These are phyloP conservation scores for Xylariaceae sp. DNA, from an alignment of 2,329 filamentous ascomycete genomes.

Conservation along the genomic window DNA sequence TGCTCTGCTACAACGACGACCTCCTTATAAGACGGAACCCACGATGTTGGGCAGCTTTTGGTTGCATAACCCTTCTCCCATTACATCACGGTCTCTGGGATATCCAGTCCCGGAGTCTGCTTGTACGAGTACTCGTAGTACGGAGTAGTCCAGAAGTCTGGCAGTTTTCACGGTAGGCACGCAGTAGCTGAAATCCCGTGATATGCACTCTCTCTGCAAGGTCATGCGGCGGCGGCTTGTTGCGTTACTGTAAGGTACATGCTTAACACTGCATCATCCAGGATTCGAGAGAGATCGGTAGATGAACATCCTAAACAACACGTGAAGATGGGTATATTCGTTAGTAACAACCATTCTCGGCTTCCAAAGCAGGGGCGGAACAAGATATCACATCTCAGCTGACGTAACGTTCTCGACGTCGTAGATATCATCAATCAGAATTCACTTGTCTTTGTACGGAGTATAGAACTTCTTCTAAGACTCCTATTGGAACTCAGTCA, in stretches of 20 bases:
- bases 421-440: neutral
- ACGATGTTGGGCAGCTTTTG: neutral
- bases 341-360: neutral
- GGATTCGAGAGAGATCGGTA: neutral
- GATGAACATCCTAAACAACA: neutral
- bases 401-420: neutral
- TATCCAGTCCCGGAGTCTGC: neutral
- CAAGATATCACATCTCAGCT: neutral
- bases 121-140: neutral
- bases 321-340: neutral
- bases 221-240: constrained; percentile 3
- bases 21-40: neutral
- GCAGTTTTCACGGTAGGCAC: neutral
- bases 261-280: neutral
- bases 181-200: constrained; percentile 1
- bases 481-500: neutral
- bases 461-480: too few relatives aligned
- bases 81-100: neutral
- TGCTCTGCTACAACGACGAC: neutral
- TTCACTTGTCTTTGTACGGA: neutral
- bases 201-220: constrained; percentile 5
- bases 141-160: too few relatives aligned
- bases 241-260: neutral
- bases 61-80: neutral
- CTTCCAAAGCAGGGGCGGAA: neutral